Base-by-base conservation (phyloP, 2,329 filamentous ascomycete genomes). In the Fusarium irregulare region DNA sequence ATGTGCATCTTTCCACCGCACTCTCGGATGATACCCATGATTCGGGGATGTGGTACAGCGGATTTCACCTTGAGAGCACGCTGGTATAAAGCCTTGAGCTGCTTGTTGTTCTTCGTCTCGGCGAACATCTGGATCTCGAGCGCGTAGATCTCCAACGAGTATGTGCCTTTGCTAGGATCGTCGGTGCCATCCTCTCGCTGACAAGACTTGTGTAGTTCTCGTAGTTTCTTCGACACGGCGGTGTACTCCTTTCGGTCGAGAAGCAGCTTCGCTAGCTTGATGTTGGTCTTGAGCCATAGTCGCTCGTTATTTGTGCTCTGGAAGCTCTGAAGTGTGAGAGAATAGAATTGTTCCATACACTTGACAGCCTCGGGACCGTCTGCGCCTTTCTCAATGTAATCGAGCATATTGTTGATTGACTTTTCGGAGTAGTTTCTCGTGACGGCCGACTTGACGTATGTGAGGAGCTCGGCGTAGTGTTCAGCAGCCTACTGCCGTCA, bases 1-100 rank as follows among this genome's bases (percentile, higher is more conserved):
- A 99, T 98, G 83, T 98, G 94, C 96, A 99, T 99, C 85, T 99
- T 99, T 75, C 96, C 96, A 76, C 96, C 96, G 79, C 96, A 99
- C 83, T 99, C 96, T 57, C 95, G 92, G 78, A 99, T 99, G 79
- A 99, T 95, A 54, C 96, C 96, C 93, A 98, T 98, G 79, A 99
- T 97, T 83, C 97, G 97, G 63, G 96, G 96, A 82, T 99, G 96
- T 41, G 96, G 95, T 14, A 99, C 96, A 0, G 96, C 96, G n/a
- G 96, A 98, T 67, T 93, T 91, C 57, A 99, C 95, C 71, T 92
- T 92, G 51, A 99, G 87, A 7, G 96, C 96, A 66, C 92, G 91
- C 79, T 97, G 92, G 80, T 98, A 99, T 18, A 98, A 86, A 16
- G 91, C 86, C 85, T 98, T 98, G 61, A 99, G 86, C 76, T 97